Evolutionary conservation across 2,329 filamentous ascomycete species (phyloP), one percentile per base, ranked within the genome.

Genomic region (Colletotrichum sansevieriae): DNA sequence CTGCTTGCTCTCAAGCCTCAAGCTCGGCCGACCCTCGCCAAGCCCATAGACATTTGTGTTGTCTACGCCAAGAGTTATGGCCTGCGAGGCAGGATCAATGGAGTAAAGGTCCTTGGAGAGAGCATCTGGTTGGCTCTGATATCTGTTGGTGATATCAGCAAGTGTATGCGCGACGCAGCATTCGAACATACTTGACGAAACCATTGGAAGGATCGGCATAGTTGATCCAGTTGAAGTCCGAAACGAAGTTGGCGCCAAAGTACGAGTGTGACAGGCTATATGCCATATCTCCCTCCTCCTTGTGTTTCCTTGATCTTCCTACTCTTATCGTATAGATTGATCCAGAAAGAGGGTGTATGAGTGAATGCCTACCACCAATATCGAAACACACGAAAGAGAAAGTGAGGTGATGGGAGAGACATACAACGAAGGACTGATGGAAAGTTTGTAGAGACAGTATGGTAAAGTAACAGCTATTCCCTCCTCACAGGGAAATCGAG

Each of bases 1-100:
- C 57, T 87, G 83, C 61, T 87, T 90, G 78, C 90, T 92, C 49
- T 88, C 87, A 12, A 94, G 78, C 15, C 92, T 87, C 44, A 94
- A 86, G 71, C 90, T 92, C 10, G 84, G 82, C 18, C 85, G 78
- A n/a, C 85, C 85, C 63, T 77, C 73, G 57, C 78, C 73, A 3
- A 76, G 70, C 2, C 72, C 72, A 70, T 82, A 83, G 2, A 63
- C 76, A 58, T 81, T 81, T 41, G 73, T 77, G 55, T 76, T 76
- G 70, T 86, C 84, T 18, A 85, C 83, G 8, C 82, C 80, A 5
- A 87, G 74, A 44, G 78, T 80, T n/a, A 86, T 83, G 15, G 78
- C 78, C 57, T 82, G 73, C 3, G 78, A 82, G 25, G 70, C 73
- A 13, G 80, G 74, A 54, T 84, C 79, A 18, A 85, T 71, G 0